Base-by-base conservation (phyloP, 305 asterid species). In the Nicotiana rustica region DNA sequence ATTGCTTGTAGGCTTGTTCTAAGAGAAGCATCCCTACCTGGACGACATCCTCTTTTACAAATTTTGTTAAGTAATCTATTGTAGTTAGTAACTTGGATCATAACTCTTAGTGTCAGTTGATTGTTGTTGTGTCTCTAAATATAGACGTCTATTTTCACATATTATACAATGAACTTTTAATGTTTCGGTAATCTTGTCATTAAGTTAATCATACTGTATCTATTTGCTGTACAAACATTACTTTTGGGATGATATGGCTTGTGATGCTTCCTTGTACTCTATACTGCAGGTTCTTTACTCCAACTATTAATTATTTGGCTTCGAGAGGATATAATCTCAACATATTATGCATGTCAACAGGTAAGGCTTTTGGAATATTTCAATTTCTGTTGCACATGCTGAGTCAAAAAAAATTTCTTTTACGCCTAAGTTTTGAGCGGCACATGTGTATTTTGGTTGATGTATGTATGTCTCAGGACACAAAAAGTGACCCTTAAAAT, bases 201-300 rank as follows among this genome's bases (percentile, higher is more conserved):
- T 76, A 55, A 76, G 49, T 76, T 15, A 55, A 29, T 25, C 31
- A 4, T 55, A 2, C 31, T 29, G 66, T 76, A 14, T 52, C 25
- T 49, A 73, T 49, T 49, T 75, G 1, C 44, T 25, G 64, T 49
- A 15, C 66, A 55, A 75, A 75, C 64, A 75, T 75, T 13, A 0
- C 17, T 29, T 7, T 75, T 55, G n/a, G 15, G 66, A 76, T 35
- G 41, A 76, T 35, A 29, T 76, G 66, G 52, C 66, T 76, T 55
- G 33, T 55, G 49, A 15, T 55, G 49, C 49, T 25, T 59, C 52
- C 59, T 68, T 77, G 25, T 49, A 82, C 83, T 80, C 18, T 81
- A 61, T 8, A 41, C 78, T 89, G 89, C 92, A 96, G 99, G 98
- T 96, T 96, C 88, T 93, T 96, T 84, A 85, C 97, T 84, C 98